Evolutionary conservation across 108 stramenopile species (phyloP).

Genomic region (Cyclotella cryptica): DNA sequence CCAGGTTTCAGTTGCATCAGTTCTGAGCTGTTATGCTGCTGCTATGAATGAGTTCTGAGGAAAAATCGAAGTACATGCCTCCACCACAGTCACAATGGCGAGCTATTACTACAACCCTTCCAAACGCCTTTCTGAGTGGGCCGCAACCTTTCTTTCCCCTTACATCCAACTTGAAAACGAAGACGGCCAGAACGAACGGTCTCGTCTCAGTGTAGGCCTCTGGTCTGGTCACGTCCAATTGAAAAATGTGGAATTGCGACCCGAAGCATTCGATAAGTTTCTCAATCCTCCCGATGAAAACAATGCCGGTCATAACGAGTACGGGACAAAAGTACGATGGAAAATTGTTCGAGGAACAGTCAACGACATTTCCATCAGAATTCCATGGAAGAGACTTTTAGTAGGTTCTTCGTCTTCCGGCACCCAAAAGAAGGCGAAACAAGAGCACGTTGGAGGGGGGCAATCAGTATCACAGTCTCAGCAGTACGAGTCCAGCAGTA

Average conservation of each 20-base stretch:
- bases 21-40: no score
- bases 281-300: conserved; percentile 24
- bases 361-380: conserved; percentile 35
- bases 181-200: conserved; percentile 4
- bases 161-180: conserved; percentile 45
- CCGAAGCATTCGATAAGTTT: conserved; percentile 47
- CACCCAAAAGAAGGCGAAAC: neutral
- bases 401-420: conserved; percentile 43
- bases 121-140: conserved; percentile 46
- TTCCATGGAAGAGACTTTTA: conserved; percentile 48
- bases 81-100: conserved; percentile 2
- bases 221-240: conserved; percentile 48
- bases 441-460: neutral
- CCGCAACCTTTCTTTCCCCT: conserved; percentile 43
- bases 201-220: conserved; percentile 29
- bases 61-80: no score
- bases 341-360: conserved; percentile 45
- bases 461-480: neutral
- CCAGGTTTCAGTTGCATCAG: no score
- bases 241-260: conserved; percentile 46
- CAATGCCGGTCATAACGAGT: conserved; percentile 2
- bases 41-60: no score
- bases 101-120: conserved; percentile 30
- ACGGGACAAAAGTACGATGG: conserved; percentile 38
- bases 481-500: neutral